Evolutionary conservation across 495 filamentous ascomycete genomes (phyloP).

Genomic region (Opeltia flavorubescens): DNA sequence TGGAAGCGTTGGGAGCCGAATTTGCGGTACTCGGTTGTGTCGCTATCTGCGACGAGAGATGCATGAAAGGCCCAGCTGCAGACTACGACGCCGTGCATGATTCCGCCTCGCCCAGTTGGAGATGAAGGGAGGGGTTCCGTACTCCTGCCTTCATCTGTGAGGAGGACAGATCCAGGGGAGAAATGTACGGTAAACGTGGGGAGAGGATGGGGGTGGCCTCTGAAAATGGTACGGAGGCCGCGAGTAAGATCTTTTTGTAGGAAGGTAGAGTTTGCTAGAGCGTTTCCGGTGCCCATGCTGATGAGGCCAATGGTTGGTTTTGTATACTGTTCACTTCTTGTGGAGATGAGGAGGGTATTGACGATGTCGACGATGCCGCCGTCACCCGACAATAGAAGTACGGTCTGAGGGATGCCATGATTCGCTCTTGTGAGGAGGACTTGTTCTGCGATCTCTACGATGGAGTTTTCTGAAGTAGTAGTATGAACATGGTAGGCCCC

Average conservation of each 20-base stretch:
- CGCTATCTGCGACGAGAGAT: constrained; percentile 72
- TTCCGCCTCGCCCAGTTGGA: constrained; percentile 13
- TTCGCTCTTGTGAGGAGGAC: constrained; percentile 35
- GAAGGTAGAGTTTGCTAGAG: constrained; percentile 57
- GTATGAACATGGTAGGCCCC: constrained; percentile 32
- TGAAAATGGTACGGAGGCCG: constrained; percentile 28
- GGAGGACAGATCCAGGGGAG: constrained; percentile 41
- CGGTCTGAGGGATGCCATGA: constrained; percentile 34
- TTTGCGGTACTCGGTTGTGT: constrained; percentile 60
- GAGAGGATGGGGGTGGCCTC: constrained; percentile 33
- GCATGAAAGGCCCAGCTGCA: constrained; percentile 82
- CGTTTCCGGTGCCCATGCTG: constrained; percentile 80
- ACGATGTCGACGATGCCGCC: constrained; percentile 68
- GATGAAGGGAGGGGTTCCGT: constrained; percentile 16
- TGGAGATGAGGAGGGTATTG: constrained; percentile 39
- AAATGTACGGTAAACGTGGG: constrained; percentile 47
- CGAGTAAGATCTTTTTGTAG: constrained; percentile 19
- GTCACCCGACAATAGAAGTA: constrained; percentile 75
- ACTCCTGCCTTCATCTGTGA: constrained; percentile 25
- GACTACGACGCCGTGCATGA: constrained; percentile 64
- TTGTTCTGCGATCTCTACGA: constrained; percentile 43
- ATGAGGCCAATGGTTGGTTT: constrained; percentile 49
- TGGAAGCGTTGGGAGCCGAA: constrained; percentile 65
- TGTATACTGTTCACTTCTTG: constrained; percentile 12
- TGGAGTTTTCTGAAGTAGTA: constrained; percentile 43